Evolutionary conservation across 2,329 filamentous ascomycete genomes (phyloP), one percentile per base, ranked within the genome.

Genomic region (Pseudocercospora fijiensis): DNA sequence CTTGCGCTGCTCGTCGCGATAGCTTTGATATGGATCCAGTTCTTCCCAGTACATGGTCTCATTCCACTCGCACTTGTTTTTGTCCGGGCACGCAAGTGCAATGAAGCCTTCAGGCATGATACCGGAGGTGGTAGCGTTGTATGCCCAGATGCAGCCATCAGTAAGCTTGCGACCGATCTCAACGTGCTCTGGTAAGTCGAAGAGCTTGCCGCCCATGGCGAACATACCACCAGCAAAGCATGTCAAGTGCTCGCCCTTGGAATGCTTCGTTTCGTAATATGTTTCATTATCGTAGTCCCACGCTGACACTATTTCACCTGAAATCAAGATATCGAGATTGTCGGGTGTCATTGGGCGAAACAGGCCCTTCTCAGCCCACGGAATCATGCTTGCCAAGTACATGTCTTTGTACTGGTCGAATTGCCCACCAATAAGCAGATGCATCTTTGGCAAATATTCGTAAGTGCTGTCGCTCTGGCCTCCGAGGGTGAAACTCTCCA

Each of bases 261-360:
- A 72, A 13, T 78, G 75, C 11, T 81, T 73, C 7, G 73, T 76
- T 58, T 78, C 64, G 28, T 67, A 67, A 55, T 61, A 66, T 22
- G 66, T 59, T 2, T 81, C 76, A 13, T 82, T 81, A 1, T 71
- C 75, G 9, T 83, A 82, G 53, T 74, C 79, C n/a, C 85, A 76
- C 69, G 53, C 22, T 20, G 72, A 57, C 2, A 72, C 72, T 1
- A 75, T 67, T 5, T 86, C 87, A 24, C 89, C 89, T 0, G 90
- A 86, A 65, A 95, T 86, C 2, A 95, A 82, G n/a, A 95, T 85
- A 64, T 94, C 86, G 58, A 85, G 85, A 59, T 85, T 81, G 28
- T 85, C 84, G 6, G 86, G 84, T 20, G 87, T 84, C 86, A 95
- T 89, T 0, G 92, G 92, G 4, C 89, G 85, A 77, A 86, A 96